A percentile compares a stretch with the other conserved stretches of the same genome.
Evolutionary conservation across 2,329 filamentous ascomycete genomes (phyloP).

Genomic region (Beauveria varroae): DNA sequence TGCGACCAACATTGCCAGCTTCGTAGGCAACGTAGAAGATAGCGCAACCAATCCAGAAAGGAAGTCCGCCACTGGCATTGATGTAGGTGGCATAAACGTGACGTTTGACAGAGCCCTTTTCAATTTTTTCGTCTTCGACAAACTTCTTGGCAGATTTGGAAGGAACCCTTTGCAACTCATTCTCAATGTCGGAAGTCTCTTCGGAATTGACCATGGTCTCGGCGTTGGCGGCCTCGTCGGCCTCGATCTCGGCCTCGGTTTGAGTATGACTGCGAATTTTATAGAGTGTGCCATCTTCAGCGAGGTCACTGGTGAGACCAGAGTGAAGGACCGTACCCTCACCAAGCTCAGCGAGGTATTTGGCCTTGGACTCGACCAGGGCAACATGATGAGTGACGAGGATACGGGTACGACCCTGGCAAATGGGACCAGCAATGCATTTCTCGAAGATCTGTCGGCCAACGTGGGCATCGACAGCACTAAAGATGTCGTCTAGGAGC

Average conservation of each 20-base stretch:
- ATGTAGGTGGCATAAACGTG: slow-evolving; percentile 63
- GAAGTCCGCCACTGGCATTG: slow-evolving; percentile 54
- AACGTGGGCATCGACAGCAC: slow-evolving; percentile 73
- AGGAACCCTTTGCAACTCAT: slow-evolving; percentile 39
- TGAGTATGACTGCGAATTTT: slow-evolving; percentile 52
- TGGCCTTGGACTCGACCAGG: slow-evolving; percentile 61
- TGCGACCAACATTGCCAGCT: slow-evolving; percentile 46
- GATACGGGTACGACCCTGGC: slow-evolving; percentile 63
- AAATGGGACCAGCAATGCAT: slow-evolving; percentile 64
- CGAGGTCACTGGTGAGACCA: slow-evolving; percentile 59
- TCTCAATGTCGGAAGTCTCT: slow-evolving; percentile 34
- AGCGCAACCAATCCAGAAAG: slow-evolving; percentile 51
- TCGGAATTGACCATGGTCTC: slow-evolving; percentile 49
- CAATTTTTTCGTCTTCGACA: slow-evolving; percentile 66
- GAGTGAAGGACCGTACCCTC: slow-evolving; percentile 58
- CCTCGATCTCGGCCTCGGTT: slow-evolving; percentile 33
- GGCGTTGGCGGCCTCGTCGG: slow-evolving; percentile 37
- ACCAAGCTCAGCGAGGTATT: slow-evolving; percentile 66
- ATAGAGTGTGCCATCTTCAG: slow-evolving; percentile 46
- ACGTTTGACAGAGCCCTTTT: slow-evolving; percentile 60
- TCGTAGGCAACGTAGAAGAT: slow-evolving; percentile 49
- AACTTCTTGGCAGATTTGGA: slow-evolving; percentile 60
- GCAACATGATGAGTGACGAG: slow-evolving; percentile 75
- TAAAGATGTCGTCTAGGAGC: slow-evolving; percentile 78
- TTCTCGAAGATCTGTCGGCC: slow-evolving; percentile 73